A percentile compares a stretch with the other conserved stretches of the same genome.
phyloP scores from a whole-genome alignment of 2,329 filamentous ascomycete genomes.

The Clathrospora elynae region DNA sequence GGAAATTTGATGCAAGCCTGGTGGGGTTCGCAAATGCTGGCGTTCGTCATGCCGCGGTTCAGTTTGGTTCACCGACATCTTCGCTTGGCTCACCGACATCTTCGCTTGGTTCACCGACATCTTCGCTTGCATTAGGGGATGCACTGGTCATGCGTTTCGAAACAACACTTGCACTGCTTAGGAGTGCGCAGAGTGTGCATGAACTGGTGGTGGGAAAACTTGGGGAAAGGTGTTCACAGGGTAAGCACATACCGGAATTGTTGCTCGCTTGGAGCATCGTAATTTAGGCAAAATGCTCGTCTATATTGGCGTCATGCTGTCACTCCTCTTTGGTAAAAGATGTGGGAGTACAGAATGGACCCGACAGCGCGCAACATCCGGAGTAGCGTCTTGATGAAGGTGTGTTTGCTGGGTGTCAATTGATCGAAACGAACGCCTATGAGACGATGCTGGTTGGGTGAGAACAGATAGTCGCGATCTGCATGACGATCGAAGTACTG shows the following conservation, averaged over 20 bases:
- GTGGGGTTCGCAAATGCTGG: conserved; percentile 4
- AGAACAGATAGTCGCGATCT: background rate
- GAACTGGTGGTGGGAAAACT: background rate
- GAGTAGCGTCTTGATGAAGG: conserved; percentile 7
- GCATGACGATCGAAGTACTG: too few species aligned
- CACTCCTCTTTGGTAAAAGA: too few species aligned
- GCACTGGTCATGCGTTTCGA: conserved; percentile 6
- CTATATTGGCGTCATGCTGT: conserved; percentile 16
- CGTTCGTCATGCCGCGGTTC: too few species aligned
- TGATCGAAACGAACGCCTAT: conserved; percentile 1
- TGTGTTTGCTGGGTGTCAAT: conserved; percentile 9
- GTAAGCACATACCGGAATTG: conserved; percentile 1
- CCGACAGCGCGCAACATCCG: conserved; percentile 11
- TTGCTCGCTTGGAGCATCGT: conserved; percentile 1
- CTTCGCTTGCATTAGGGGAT: conserved; percentile 1
- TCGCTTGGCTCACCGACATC: too few species aligned
- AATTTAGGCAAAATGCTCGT: conserved; percentile 5
- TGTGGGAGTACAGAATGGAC: conserved; percentile 10
- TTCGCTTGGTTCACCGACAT: too few species aligned
- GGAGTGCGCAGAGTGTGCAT: too few species aligned
- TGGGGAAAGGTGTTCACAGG: background rate
- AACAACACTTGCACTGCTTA: conserved; percentile 2
- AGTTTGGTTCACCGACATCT: too few species aligned
- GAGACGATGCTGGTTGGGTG: conserved; percentile 5
- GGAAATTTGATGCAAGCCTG: conserved; percentile 2